Base-by-base conservation (phyloP, 2,329 filamentous ascomycete species). In the Trichoderma lentiforme region DNA sequence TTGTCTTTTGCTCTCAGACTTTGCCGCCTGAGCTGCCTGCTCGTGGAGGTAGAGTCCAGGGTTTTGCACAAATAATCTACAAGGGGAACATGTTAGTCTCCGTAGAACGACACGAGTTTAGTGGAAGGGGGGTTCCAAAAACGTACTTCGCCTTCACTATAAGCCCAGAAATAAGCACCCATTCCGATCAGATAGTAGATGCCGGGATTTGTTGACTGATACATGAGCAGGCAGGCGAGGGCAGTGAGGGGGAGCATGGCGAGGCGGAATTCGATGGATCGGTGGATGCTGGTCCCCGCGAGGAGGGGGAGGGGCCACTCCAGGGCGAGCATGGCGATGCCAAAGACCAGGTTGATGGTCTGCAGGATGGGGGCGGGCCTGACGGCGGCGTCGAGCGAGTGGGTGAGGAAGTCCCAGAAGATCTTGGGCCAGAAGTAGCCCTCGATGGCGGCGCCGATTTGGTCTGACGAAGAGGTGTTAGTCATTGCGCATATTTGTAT, bases 401-500 rank as follows among this genome's bases (percentile, higher is more conserved):
- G 94, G 73, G 95, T 98, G 75, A 96, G 84, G 81, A 97, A 97
- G 83, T 99, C 96, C 92, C 93, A 99, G 84, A 99, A 97, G 80
- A 99, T 92, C 82, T 99, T 99, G 76, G 96, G 96, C 94, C 95
- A 99, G 88, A 99, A 95, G 87, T 96, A 97, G 79, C 89, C 91
- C 84, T 97, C 89, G 71, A 99, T 84, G 18, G 92, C 91, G 73
- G 94, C 94, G 73, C 86, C 90, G 74, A 98, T 83, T 88, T 99
- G 96, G 82, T 97, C 94, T 97, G 96, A 63, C 14, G 11, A 32
- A 7, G 24, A 28, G 36, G 6, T 53, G 65, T 72, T 47, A 70
- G 65, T 43, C 21, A 9, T 15, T 11, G 2, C 4, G 2, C 43
- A 24, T 36, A 7, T 57, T 9, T 15, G 15, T 28, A 30, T 34